phyloP scores from a whole-genome alignment of 176 grass and related monocot species.

The Dendrocalamus sinicus region DNA sequence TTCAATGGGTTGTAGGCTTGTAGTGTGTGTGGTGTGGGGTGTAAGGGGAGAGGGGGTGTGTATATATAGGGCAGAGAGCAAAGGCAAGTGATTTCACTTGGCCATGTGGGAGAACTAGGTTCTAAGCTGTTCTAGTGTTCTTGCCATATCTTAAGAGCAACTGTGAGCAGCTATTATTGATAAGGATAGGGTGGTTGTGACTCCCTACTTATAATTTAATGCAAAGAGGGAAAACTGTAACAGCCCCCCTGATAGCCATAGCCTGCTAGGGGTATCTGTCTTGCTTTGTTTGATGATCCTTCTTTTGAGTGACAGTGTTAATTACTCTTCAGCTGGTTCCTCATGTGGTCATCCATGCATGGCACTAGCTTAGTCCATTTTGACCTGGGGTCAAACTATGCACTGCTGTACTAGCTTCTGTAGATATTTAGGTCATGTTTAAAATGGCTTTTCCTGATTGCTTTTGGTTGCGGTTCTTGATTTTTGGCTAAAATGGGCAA shows the following conservation, averaged over 20 bases:
- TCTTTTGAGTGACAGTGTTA: background rate
- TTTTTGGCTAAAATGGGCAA: too few species aligned
- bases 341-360: background rate
- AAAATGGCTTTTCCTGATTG: too few species aligned
- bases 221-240: conserved; percentile 44
- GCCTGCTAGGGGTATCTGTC: background rate
- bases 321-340: background rate
- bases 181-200: conserved; percentile 26
- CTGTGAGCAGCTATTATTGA: conserved; percentile 42
- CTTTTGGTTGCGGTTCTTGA: too few species aligned
- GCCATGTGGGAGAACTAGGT: conserved; percentile 54
- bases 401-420: background rate
- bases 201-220: conserved; percentile 52
- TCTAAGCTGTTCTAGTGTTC: conserved; percentile 47
- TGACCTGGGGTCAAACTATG: background rate
- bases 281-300: background rate
- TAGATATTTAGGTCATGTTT: background rate
- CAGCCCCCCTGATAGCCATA: conserved; percentile 2
- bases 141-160: conserved; percentile 42
- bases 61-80: conserved; percentile 44
- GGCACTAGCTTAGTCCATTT: background rate
- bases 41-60: conserved; percentile 1
- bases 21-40: conserved; percentile 27
- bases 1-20: conserved; percentile 23
- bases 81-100: conserved; percentile 46